phyloP scores from a whole-genome alignment of 306 rosid species.

The Ochetophila trinervis region DNA sequence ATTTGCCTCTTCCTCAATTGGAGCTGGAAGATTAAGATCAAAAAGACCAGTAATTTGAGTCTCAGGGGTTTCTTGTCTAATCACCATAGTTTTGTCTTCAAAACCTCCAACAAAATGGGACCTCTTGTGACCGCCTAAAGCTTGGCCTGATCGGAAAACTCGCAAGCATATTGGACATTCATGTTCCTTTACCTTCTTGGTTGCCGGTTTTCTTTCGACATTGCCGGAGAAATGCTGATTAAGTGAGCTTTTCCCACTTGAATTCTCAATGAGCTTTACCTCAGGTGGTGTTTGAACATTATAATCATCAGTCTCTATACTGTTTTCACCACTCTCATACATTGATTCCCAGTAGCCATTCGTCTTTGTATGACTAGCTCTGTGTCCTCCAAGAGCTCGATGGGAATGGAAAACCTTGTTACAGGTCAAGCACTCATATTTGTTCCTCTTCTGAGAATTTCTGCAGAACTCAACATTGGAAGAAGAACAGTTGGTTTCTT shows the following conservation, averaged over 20 bases:
- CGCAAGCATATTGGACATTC: constrained; percentile 86
- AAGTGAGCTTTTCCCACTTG: constrained; percentile 22
- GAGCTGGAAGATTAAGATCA: constrained; percentile 94
- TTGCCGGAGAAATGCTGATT: constrained; percentile 30
- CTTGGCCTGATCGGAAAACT: constrained; percentile 83
- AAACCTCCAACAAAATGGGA: constrained; percentile 81
- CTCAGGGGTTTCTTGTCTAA: constrained; percentile 38
- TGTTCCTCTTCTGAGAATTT: constrained; percentile 29
- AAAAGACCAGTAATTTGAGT: constrained; percentile 45
- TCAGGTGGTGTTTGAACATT: constrained; percentile 32
- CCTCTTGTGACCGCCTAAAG: constrained; percentile 96
- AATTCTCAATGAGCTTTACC: constrained; percentile 19
- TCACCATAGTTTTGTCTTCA: constrained; percentile 50
- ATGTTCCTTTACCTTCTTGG: constrained; percentile 64
- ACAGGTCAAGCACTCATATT: constrained; percentile 35
- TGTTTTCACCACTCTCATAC: constrained; percentile 63
- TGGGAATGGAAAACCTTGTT: constrained; percentile 40
- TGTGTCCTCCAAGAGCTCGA: constrained; percentile 40
- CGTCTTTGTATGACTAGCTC: constrained; percentile 37
- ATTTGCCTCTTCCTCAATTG: constrained; percentile 54
- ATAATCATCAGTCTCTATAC: constrained; percentile 42
- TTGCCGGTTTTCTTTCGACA: constrained; percentile 39
- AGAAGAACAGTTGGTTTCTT: constrained; percentile 23
- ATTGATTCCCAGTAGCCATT: constrained; percentile 41
- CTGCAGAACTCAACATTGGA: constrained; percentile 24